phyloP scores from a whole-genome alignment of 352 stramenopile species.

The Globisporangium carolinianum region DNA sequence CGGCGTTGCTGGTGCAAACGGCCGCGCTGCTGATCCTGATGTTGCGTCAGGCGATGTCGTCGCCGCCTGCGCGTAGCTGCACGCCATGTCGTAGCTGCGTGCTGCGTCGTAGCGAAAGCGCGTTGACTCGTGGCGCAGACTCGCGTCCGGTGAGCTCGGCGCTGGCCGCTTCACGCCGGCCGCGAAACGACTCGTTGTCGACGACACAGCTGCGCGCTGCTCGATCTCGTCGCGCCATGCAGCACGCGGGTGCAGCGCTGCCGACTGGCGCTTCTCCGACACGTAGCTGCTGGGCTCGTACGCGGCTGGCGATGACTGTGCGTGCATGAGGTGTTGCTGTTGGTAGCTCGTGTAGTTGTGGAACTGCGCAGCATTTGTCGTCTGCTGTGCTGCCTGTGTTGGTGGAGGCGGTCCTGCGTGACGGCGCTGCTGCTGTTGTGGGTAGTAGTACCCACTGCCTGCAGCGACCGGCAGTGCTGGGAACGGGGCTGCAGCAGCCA shows the following conservation, averaged over 20 bases:
- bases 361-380: not conserved
- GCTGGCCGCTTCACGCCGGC: slow-evolving; percentile 6
- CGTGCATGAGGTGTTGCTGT: not conserved
- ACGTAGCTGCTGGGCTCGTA: slow-evolving; percentile 1
- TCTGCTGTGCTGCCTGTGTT: slow-evolving; percentile 1
- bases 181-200: not conserved
- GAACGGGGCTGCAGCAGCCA: slow-evolving; percentile 1
- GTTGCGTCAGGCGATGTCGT: not conserved
- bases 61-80: not conserved
- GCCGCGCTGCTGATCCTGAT: not conserved
- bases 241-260: not conserved
- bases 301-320: not conserved
- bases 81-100: not conserved
- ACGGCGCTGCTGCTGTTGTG: not conserved
- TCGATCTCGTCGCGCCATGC: slow-evolving; percentile 11
- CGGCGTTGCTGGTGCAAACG: not conserved
- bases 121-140: not conserved
- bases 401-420: not conserved
- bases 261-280: slow-evolving; percentile 7
- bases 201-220: not conserved
- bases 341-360: slow-evolving; percentile 1
- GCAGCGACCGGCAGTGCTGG: not conserved
- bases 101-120: not conserved
- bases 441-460: not conserved
- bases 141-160: not conserved